A percentile compares a stretch with the other conserved stretches of the same genome.
Evolutionary conservation across 805 yeast species (phyloP).

Genomic region (Metschnikowia cubensis): DNA sequence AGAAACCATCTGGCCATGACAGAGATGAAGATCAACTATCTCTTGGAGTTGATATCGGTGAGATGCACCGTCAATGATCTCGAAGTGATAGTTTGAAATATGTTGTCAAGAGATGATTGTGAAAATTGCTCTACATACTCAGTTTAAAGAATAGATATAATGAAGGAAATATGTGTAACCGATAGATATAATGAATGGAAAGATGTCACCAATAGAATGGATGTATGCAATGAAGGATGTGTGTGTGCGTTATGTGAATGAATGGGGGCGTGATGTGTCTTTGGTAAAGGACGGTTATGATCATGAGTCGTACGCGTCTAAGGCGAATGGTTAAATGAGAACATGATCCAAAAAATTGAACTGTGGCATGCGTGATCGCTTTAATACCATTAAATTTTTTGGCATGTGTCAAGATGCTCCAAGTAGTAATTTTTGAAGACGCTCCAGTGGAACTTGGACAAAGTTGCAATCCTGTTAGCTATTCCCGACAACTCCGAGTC

Average conservation of each 20-base stretch:
- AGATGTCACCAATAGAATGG: not conserved
- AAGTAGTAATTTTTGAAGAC: slow-evolving; percentile 73
- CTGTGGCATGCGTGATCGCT: not conserved
- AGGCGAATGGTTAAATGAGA: not conserved
- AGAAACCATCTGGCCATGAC: slow-evolving; percentile 7
- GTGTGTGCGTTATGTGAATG: not conserved
- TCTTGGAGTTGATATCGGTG: slow-evolving; percentile 8
- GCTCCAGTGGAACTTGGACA: slow-evolving; percentile 76
- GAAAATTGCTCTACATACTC: not conserved
- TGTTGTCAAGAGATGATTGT: not conserved
- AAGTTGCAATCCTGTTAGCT: slow-evolving; percentile 57
- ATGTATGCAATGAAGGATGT: not conserved
- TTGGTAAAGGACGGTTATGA: not conserved
- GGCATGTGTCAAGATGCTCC: slow-evolving; percentile 23
- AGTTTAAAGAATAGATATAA: not conserved
- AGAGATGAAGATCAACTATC: slow-evolving; percentile 14
- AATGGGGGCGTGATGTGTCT: not conserved
- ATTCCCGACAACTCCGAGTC: slow-evolving; percentile 51
- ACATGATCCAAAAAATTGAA: not conserved
- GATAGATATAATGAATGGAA: not conserved
- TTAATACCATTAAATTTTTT: not conserved
- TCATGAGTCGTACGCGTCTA: not conserved
- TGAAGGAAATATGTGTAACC: not conserved
- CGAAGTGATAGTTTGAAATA: slow-evolving; percentile 7
- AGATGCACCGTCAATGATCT: slow-evolving; percentile 13